These are phyloP conservation scores for Lactarius hengduanensis DNA, from an alignment of 768 basidiomycete species.

Conservation along the genomic window DNA sequence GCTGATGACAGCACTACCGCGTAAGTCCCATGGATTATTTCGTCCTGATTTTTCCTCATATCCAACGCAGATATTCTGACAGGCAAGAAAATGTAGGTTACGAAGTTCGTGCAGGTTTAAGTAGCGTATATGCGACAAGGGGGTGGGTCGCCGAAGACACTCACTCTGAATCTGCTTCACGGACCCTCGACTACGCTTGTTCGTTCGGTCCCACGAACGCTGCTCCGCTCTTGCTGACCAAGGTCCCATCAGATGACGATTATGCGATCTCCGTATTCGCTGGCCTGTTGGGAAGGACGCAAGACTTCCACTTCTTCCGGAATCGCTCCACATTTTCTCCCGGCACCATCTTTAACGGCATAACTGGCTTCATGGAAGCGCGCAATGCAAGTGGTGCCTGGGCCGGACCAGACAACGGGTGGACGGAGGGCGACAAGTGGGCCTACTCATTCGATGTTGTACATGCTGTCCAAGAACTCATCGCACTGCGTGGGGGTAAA, in stretches of 20 bases:
- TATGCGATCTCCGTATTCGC: constrained; percentile 70
- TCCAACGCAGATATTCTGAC: constrained; percentile 56
- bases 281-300: constrained; percentile 47
- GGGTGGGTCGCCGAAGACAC: constrained; percentile 81
- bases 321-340: constrained; percentile 56
- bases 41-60: constrained; percentile 15
- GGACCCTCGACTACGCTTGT: constrained; percentile 82
- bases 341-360: constrained; percentile 64
- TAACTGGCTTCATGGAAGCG: constrained; percentile 82
- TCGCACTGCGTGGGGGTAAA: constrained; percentile 64
- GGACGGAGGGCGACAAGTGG: constrained; percentile 82
- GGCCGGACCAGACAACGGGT: constrained; percentile 68
- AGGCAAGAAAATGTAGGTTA: constrained; percentile 77
- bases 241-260: constrained; percentile 60
- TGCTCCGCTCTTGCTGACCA: neutral
- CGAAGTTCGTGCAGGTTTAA: constrained; percentile 78
- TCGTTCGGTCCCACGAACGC: constrained; percentile 30
- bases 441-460: constrained; percentile 79
- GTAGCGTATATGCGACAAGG: constrained; percentile 59
- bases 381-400: constrained; percentile 63
- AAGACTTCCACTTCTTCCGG: constrained; percentile 50
- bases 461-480: constrained; percentile 63
- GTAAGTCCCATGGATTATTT: constrained; percentile 37
- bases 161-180: constrained; percentile 75
- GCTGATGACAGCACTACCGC: constrained; percentile 49